Evolutionary conservation across 805 yeast species (phyloP).

Genomic region (Maudiozyma bulderi): DNA sequence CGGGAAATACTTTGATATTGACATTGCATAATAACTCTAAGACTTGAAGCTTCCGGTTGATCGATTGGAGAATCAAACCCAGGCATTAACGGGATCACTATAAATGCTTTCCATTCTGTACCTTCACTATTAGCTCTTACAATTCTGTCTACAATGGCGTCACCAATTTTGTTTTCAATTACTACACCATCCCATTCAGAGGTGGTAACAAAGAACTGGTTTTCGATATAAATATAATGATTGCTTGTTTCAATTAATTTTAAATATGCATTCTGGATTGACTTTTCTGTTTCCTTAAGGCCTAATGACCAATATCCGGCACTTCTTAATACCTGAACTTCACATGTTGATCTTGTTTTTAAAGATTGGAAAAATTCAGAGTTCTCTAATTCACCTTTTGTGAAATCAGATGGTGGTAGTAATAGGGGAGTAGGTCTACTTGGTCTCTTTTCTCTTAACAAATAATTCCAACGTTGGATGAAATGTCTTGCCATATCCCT

Average conservation of each 20-base stretch:
- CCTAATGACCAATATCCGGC: slow-evolving; percentile 93
- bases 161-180: slow-evolving; percentile 79
- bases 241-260: slow-evolving; percentile 85
- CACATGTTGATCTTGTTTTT: slow-evolving; percentile 73
- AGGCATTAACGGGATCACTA: slow-evolving; percentile 93
- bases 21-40: slow-evolving; percentile 91
- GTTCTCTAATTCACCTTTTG: slow-evolving; percentile 56
- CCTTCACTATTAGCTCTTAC: slow-evolving; percentile 74
- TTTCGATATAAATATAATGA: slow-evolving; percentile 89
- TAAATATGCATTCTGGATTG: slow-evolving; percentile 87
- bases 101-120: slow-evolving; percentile 79
- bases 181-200: slow-evolving; percentile 75
- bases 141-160: slow-evolving; percentile 94
- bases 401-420: slow-evolving; percentile 85
- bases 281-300: slow-evolving; percentile 69
- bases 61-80: slow-evolving; percentile 94
- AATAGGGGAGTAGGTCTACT: slow-evolving; percentile 86
- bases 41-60: slow-evolving; percentile 87
- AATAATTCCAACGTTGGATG: slow-evolving; percentile 94
- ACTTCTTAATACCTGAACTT: slow-evolving; percentile 80
- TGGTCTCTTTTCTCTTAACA: slow-evolving; percentile 87
- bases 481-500: slow-evolving; percentile 89
- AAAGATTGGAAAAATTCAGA: slow-evolving; percentile 33
- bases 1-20: slow-evolving; percentile 89
- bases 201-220: slow-evolving; percentile 91